A percentile compares a stretch with the other conserved stretches of the same genome.
Evolutionary conservation across 2,329 filamentous ascomycete species (phyloP).

Genomic region (Thielaviopsis punctulata): DNA sequence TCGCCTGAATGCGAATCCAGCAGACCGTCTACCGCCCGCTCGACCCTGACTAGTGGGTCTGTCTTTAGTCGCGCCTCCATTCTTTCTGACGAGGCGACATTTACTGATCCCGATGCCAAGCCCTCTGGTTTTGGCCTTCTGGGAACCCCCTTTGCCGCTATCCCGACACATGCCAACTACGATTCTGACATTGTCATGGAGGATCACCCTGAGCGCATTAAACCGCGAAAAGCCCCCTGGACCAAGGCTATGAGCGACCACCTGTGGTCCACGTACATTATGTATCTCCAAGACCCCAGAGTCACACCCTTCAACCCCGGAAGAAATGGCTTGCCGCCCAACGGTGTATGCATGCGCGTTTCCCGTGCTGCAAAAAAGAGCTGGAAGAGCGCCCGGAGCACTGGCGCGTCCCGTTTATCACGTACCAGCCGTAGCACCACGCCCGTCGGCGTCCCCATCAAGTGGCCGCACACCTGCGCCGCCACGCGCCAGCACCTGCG

Average conservation of each 20-base stretch:
- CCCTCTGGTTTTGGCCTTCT: not conserved
- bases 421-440: conserved; percentile 36
- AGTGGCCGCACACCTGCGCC: conserved; percentile 47
- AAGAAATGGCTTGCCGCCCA: conserved; percentile 45
- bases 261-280: conserved; percentile 46
- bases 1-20: conserved; percentile 42
- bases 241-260: conserved; percentile 48
- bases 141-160: not conserved
- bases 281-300: conserved; percentile 49
- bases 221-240: conserved; percentile 38
- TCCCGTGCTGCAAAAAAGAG: conserved; percentile 48
- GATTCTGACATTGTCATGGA: conserved; percentile 8
- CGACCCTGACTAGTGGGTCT: conserved; percentile 40
- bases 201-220: conserved; percentile 12
- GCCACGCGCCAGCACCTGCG: conserved; percentile 45
- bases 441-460: conserved; percentile 36
- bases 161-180: not conserved
- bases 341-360: conserved; percentile 46
- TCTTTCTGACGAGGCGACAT: conserved; percentile 37
- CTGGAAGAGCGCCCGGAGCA: conserved; percentile 43
- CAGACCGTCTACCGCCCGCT: conserved; percentile 41
- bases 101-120: conserved; percentile 30
- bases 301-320: conserved; percentile 49
- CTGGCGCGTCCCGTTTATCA: conserved; percentile 13
- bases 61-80: conserved; percentile 39